Evolutionary conservation across 2,329 filamentous ascomycete species (phyloP).

Genomic region (Fusarium liriodendri): DNA sequence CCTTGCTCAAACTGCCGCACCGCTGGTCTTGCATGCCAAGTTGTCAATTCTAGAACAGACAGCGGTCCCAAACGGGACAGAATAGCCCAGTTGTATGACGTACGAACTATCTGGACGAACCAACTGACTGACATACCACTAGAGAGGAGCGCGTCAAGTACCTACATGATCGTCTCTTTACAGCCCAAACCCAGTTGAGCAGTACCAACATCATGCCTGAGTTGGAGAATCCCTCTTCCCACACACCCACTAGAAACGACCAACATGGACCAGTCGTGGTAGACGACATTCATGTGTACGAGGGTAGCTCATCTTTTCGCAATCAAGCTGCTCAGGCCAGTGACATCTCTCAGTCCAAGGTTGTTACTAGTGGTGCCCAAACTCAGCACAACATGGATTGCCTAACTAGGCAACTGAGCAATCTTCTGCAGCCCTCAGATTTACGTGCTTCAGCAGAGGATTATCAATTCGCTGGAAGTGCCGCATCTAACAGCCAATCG

Average conservation of each 20-base stretch:
- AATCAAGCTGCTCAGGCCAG: background rate
- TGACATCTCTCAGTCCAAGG: background rate
- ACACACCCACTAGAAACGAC: background rate
- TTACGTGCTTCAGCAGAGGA: background rate
- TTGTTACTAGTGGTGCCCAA: background rate
- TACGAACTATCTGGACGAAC: background rate
- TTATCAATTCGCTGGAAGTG: background rate
- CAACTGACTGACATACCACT: background rate
- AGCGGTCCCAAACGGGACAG: background rate
- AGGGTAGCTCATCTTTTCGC: background rate
- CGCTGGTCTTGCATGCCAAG: background rate
- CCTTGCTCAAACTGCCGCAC: conserved; percentile 1
- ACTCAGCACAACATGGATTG: background rate
- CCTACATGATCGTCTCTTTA: background rate
- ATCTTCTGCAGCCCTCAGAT: background rate
- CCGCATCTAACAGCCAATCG: background rate
- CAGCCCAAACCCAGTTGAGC: background rate
- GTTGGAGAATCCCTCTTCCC: background rate
- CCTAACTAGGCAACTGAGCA: background rate
- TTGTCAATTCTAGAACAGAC: background rate
- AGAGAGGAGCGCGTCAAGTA: conserved; percentile 5
- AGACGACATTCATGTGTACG: background rate
- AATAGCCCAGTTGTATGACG: conserved; percentile 1
- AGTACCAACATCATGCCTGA: background rate
- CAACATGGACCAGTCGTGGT: background rate